Percentiles rank a stretch among this genome's conserved stretches.
Conservation (phyloP, 179 eudicot species). For the Dionaea muscipula region DNA sequence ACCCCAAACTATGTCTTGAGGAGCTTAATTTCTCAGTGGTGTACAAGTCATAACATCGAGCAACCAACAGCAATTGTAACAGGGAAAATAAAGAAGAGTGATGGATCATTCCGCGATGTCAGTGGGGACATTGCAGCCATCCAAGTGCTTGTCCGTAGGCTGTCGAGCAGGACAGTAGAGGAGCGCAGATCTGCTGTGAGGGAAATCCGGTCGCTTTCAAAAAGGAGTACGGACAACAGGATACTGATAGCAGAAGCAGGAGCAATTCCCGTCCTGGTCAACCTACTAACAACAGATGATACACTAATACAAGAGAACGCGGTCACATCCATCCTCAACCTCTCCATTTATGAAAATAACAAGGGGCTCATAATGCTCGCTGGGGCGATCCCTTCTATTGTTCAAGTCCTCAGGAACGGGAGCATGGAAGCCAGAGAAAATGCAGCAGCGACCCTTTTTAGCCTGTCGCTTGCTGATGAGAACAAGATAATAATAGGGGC, state of each 20-base stretch:
- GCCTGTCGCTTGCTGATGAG: slow-evolving; percentile 17
- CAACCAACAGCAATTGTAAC: slow-evolving; percentile 15
- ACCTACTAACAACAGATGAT: slow-evolving; percentile 10
- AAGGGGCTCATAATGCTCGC: slow-evolving; percentile 16
- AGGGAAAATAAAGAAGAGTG: slow-evolving; percentile 14
- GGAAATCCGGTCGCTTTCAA: slow-evolving; percentile 14
- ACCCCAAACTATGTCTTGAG: slow-evolving; percentile 14
- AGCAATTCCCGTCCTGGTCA: slow-evolving; percentile 13
- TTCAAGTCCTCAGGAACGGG: slow-evolving; percentile 14
- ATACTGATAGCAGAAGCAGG: slow-evolving; percentile 17
- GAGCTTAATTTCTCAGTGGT: slow-evolving; percentile 15
- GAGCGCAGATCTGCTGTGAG: slow-evolving; percentile 9
- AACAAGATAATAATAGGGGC: slow-evolving; percentile 18
- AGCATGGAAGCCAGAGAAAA: slow-evolving; percentile 18
- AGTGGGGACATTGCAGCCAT: slow-evolving; percentile 16
- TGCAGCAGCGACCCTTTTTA: slow-evolving; percentile 18
- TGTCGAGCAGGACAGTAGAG: slow-evolving; percentile 11
- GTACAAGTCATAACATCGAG: slow-evolving; percentile 11
- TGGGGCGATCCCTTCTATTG: slow-evolving; percentile 15
- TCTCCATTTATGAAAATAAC: slow-evolving; percentile 15
- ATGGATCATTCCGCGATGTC: slow-evolving; percentile 16
- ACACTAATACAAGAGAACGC: slow-evolving; percentile 15
- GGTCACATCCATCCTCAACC: slow-evolving; percentile 16
- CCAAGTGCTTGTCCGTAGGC: slow-evolving; percentile 11
- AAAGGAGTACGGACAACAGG: slow-evolving; percentile 15